Evolutionary conservation across 2,329 filamentous ascomycete species (phyloP).

Genomic region (Aspergillus sp.): DNA sequence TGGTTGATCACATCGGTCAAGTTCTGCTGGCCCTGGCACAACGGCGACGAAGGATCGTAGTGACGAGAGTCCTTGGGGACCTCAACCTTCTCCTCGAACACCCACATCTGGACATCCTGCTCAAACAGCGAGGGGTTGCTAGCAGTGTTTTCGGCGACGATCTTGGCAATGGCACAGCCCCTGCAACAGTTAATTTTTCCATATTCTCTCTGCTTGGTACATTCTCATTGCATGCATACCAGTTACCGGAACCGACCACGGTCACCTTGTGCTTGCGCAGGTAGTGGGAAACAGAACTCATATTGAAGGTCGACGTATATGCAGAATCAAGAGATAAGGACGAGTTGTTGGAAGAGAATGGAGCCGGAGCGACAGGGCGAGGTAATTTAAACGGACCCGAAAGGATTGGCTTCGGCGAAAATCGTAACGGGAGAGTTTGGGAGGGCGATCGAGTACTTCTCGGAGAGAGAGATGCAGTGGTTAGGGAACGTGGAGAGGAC

Average conservation of each 20-base stretch:
- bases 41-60: constrained; percentile 73
- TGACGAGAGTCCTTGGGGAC: constrained; percentile 65
- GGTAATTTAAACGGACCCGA: constrained; percentile 13
- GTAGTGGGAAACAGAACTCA: constrained; percentile 26
- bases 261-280: constrained; percentile 46
- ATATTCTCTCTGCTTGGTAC: constrained; percentile 51
- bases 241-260: constrained; percentile 92
- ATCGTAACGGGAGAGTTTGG: neutral
- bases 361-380: constrained; percentile 4
- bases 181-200: constrained; percentile 65
- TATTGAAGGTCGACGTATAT: constrained; percentile 14
- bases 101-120: constrained; percentile 94
- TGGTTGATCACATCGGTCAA: constrained; percentile 87
- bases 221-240: constrained; percentile 47
- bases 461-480: neutral
- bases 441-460: neutral
- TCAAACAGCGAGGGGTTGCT: constrained; percentile 76
- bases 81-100: constrained; percentile 84
- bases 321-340: constrained; percentile 6
- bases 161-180: constrained; percentile 97
- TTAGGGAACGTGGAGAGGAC: constrained; percentile 13
- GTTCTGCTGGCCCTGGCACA: constrained; percentile 66
- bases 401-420: constrained; percentile 10
- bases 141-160: constrained; percentile 85
- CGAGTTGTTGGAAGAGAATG: constrained; percentile 12